Evolutionary conservation across 1,284 basidiomycete genomes (phyloP).

Genomic region (Peniophora sp.): DNA sequence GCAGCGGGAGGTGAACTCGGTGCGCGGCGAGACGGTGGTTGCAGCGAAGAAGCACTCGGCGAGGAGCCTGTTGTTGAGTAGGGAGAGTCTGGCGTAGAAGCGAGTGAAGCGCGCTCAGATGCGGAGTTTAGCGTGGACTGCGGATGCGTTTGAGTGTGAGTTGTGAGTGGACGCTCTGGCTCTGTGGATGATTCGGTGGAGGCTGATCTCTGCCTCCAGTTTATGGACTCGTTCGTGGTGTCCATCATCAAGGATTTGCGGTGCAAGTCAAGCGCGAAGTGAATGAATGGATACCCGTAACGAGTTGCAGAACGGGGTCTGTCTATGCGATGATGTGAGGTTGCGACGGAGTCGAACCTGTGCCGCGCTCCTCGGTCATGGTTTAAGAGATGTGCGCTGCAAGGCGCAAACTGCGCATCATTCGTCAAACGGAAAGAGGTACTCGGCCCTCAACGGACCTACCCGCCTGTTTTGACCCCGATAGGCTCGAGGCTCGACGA

Average conservation of each 20-base stretch:
- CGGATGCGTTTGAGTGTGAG: too few species aligned
- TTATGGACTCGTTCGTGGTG: conserved; percentile 16
- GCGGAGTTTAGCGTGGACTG: conserved; percentile 16
- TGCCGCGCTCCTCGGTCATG: conserved; percentile 14
- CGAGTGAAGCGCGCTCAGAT: conserved; percentile 17
- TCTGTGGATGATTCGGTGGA: conserved; percentile 7
- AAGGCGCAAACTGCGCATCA: not conserved
- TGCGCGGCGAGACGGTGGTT: conserved; percentile 2
- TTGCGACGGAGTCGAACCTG: conserved; percentile 27
- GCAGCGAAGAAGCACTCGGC: conserved; percentile 5
- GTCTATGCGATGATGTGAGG: conserved; percentile 23
- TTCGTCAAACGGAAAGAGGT: too few species aligned
- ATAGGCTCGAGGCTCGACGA: too few species aligned
- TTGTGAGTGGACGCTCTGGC: too few species aligned
- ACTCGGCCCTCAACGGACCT: too few species aligned
- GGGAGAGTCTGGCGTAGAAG: conserved; percentile 11
- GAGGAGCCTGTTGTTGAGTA: conserved; percentile 13
- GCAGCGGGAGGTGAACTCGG: conserved; percentile 1
- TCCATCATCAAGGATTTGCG: conserved; percentile 30
- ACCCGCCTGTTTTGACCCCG: too few species aligned
- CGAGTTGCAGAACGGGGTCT: conserved; percentile 12
- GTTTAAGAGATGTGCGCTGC: conserved; percentile 11
- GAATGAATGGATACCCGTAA: not conserved
- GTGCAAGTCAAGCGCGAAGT: conserved; percentile 34
- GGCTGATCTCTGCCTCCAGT: conserved; percentile 16